Evolutionary conservation across 2,329 filamentous ascomycete species (phyloP).

Genomic region (Didymellaceae sp.): DNA sequence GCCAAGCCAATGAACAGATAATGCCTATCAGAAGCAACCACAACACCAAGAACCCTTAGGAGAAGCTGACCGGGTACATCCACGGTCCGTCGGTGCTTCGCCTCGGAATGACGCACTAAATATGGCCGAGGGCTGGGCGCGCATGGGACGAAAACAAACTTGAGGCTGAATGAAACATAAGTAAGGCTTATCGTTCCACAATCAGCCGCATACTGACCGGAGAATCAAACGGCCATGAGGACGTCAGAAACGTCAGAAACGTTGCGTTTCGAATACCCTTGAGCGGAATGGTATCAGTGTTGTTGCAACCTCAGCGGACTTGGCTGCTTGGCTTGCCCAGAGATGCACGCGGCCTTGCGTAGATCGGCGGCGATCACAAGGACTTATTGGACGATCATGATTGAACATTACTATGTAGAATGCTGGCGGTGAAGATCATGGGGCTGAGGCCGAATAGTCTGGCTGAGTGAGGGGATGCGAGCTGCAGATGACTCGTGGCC

Average conservation of each 20-base stretch:
- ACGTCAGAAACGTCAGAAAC: conserved; percentile 15
- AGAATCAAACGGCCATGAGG: not conserved
- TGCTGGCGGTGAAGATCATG: conserved; percentile 10
- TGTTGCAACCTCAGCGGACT: conserved; percentile 6
- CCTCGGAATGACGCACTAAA: conserved; percentile 10
- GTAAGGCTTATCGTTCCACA: conserved; percentile 10
- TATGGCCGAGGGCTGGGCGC: conserved; percentile 13
- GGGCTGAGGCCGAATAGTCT: not conserved
- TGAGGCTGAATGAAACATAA: conserved; percentile 15
- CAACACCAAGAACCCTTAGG: not conserved
- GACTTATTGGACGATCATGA: not conserved
- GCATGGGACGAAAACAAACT: conserved; percentile 16
- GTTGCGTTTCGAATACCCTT: not conserved
- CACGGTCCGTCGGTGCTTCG: conserved; percentile 10
- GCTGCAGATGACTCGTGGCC: not conserved
- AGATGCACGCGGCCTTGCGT: conserved; percentile 14
- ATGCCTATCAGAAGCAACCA: not conserved
- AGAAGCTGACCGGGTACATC: not conserved
- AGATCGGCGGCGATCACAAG: conserved; percentile 16
- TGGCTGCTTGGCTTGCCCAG: conserved; percentile 19
- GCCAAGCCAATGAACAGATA: not conserved
- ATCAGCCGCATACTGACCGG: not conserved
- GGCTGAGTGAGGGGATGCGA: not conserved
- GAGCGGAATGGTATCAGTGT: not conserved
- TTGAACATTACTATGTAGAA: not conserved